These are phyloP conservation scores for Volvox reticuliferus DNA, from an alignment of 139 green algal genomes.

Conservation along the genomic window DNA sequence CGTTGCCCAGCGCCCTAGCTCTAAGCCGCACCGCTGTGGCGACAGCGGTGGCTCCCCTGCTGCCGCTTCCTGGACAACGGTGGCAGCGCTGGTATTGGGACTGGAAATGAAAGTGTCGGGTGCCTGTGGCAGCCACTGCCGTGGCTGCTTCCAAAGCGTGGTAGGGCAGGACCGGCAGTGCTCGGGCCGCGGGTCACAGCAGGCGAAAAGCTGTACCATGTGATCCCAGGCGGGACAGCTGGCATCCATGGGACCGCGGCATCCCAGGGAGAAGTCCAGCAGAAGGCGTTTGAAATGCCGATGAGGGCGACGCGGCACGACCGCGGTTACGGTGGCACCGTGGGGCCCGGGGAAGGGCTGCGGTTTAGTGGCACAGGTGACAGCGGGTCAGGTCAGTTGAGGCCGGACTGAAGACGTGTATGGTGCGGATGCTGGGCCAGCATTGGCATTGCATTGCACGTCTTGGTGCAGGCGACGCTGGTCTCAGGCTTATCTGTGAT, in stretches of 20 bases:
- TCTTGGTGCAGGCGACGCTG: conserved; percentile 59
- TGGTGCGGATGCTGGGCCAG: too few species aligned
- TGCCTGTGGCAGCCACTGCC: too few species aligned
- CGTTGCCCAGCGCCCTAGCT: conserved; percentile 73
- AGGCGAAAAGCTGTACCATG: conserved; percentile 69
- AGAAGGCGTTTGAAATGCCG: conserved; percentile 15
- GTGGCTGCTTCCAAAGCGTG: conserved; percentile 47
- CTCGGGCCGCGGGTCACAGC: conserved; percentile 40
- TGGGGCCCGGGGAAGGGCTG: conserved; percentile 24
- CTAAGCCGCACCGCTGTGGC: conserved; percentile 53
- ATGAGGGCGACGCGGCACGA: background rate
- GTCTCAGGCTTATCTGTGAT: conserved; percentile 57
- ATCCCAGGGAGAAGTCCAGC: conserved; percentile 38
- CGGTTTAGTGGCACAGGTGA: background rate
- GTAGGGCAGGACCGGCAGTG: conserved; percentile 52
- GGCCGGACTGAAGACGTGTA: background rate
- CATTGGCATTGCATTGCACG: too few species aligned
- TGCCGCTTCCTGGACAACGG: background rate
- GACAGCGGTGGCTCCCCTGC: background rate
- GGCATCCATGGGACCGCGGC: conserved; percentile 37
- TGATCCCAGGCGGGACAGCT: conserved; percentile 73
- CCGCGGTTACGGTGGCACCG: background rate
- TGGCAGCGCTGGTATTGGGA: too few species aligned
- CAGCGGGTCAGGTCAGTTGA: background rate
- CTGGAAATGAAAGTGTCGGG: too few species aligned